Base-by-base conservation (phyloP, 495 filamentous ascomycete genomes). In the Neurospora africana region DNA sequence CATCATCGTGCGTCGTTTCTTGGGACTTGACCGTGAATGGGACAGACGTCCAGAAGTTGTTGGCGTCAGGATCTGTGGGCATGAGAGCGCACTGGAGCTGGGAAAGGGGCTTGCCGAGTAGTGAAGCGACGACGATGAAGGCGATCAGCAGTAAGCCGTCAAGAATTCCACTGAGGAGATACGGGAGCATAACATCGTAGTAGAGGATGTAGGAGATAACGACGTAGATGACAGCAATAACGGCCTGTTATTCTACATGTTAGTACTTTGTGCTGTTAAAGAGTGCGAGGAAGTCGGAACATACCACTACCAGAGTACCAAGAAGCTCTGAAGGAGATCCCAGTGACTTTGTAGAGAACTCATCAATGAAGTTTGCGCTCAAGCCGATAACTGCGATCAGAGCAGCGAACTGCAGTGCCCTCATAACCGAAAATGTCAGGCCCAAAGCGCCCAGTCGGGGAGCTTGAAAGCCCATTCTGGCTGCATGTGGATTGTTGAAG, bases 311-410 rank as follows among this genome's bases (percentile, higher is more conserved):
- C 74, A 97, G 85, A 9, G 91, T 91, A 27, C 91, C 93, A 19
- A 97, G 87, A 9, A 98, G 83, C 69, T 94, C 87, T 6, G 87
- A 81, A 0, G 93, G 92, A 1, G 91, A 88, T 8, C 86, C 84
- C 43, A 87, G 85, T 67, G 89, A 85, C 37, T 81, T 84, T 15
- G 82, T 75, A n/a, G 93, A 86, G 72, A 97, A 92, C 37, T 89
- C 82, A n/a, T 88, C 87, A 77, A 97, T 89, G 83, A 97, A 95
- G 79, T 93, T 93, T 71, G 92, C 87, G 1, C 88, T 89, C 74
- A 97, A 88, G 69, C 93, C 93, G 76, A 97, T 91, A 74, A 93
- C 89, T 67, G 88, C 85, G 74, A 97, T 88, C 73, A 98, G 89
- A 27, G 86, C 90, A 68, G 89, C 83, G 68, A 86, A 83, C 79